Evolutionary conservation across 192 early-diverging fungal species (phyloP), one percentile per base, ranked within the genome.

Genomic region (Coemansia sp.): DNA sequence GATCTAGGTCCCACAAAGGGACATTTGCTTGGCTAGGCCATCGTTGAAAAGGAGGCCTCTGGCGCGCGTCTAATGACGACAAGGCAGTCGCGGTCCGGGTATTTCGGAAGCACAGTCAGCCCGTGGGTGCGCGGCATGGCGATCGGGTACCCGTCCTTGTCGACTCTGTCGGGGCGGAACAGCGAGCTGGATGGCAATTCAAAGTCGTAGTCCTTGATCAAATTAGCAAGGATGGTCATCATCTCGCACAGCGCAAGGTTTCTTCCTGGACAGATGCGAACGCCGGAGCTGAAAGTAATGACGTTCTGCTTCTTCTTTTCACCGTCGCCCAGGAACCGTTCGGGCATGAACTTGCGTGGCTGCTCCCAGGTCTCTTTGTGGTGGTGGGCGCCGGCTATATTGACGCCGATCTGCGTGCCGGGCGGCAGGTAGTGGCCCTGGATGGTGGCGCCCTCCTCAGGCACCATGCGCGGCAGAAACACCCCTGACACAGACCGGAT

Each of bases 351-450:
- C n/a, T 27, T 6, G 5, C 41, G 10, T 2, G 79, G 65, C 4
- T 62, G 15, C 0, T 64, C 36, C 65, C 68, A 75, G 0, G 33
- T 47, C 2, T 30, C 48, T 22, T 19, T 38, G 8, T 67, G 54
- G 19, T 64, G 61, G 62, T 81, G 61, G 10, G 59, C 44, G 13
- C 65, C 68, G n/a, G 57, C 58, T 42, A 75, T 31, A 7, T 64
- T 62, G 55, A 69, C 62, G 14, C 56, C 27, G 1, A 72, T 2
- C 1, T 28, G 36, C 0, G 52, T 69, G 23, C 79, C 79, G 0
- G 17, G 64, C 10, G 79, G 79, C 15, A 81, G n/a, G 17, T 60
- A 69, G 19, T 68, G 62, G 20, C 65, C 68, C 34, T 68, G 65
- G 47, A 75, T 29, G 2, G 52, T 61, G 3, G 50, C 58, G 2